Evolutionary conservation across 371 early-diverging fungal genomes (phyloP), one percentile per base, ranked within the genome.

Genomic region (Mortierella sp.): DNA sequence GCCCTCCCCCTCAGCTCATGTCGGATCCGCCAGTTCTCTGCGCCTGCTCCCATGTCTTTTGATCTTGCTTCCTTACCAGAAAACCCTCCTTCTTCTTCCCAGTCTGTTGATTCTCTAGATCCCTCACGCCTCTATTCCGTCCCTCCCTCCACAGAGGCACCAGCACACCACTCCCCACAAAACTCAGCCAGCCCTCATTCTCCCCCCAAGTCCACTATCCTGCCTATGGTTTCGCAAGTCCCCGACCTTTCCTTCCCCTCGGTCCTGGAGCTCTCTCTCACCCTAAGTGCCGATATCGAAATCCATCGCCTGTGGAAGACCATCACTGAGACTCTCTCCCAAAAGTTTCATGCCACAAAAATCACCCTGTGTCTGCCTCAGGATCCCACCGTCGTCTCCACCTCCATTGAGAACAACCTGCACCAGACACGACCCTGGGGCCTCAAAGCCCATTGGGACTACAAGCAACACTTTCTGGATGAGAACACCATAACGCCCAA

Each of bases 401-500:
- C 63, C 2, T 67, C 67, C 27, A 63, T 60, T 44, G 63, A 67
- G 28, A 63, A 55, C 48, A 64, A 59, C 37, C 34, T 59, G 29
- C 60, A 54, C 22, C 54, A 59, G 25, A 58, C 54, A 45, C 48
- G 53, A 8, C 67, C 67, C 0, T 73, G 74, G 74, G 74, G 74
- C 2, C 60, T 73, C 28, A 73, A 73, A 25, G 74, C 74, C 16
- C 74, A 67, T 40, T 73, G 74, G 74, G 74, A 73, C 19, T 60
- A 54, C 57, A 73, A 67, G 44, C 58, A 67, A 27, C 74, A 73
- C 43, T 73, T 73, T 56, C 53, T 73, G 10, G 74, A 73, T 29
- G 74, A 73, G 40, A 73, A 73, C 44, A 73, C 74, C 0, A 63
- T 73, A 44, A 73, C 74, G 14, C 74, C 74, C 49, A 73, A 67